A percentile compares a stretch with the other conserved stretches of the same genome.
Evolutionary conservation across 1,139 yeast genomes (phyloP).

Genomic region (Scheffersomyces illinoinensis): DNA sequence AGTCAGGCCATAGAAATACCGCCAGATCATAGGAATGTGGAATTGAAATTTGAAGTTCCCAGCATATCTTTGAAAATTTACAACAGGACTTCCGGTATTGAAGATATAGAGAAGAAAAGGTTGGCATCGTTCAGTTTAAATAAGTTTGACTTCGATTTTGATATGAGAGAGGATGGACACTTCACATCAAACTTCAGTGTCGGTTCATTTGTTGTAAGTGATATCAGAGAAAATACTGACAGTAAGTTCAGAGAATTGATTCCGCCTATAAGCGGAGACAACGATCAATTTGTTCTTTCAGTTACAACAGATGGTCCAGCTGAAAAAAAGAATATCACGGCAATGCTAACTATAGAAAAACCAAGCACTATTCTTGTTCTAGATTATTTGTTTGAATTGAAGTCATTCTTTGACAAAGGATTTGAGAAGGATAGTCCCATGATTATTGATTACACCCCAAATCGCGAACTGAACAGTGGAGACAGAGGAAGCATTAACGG

Average conservation of each 20-base stretch:
- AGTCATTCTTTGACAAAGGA: slow-evolving; percentile 57
- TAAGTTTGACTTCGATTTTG: slow-evolving; percentile 52
- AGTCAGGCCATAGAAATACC: slow-evolving; percentile 10
- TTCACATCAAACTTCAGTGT: slow-evolving; percentile 63
- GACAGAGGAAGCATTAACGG: slow-evolving; percentile 5
- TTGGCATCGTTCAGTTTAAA: slow-evolving; percentile 68
- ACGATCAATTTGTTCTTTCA: slow-evolving; percentile 71
- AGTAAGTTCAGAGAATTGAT: slow-evolving; percentile 80
- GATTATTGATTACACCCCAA: slow-evolving; percentile 17
- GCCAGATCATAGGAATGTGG: slow-evolving; percentile 40
- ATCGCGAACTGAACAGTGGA: slow-evolving; percentile 8
- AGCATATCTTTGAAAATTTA: slow-evolving; percentile 64
- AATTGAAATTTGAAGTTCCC: slow-evolving; percentile 59
- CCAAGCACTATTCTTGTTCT: slow-evolving; percentile 82
- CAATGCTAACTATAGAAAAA: slow-evolving; percentile 69
- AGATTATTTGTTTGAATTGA: slow-evolving; percentile 80
- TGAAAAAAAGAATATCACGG: slow-evolving; percentile 45
- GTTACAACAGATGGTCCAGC: slow-evolving; percentile 43
- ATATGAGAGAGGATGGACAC: slow-evolving; percentile 55
- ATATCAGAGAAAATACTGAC: slow-evolving; percentile 59
- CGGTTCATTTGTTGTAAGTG: slow-evolving; percentile 76
- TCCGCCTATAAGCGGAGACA: slow-evolving; percentile 64
- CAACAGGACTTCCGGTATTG: slow-evolving; percentile 50
- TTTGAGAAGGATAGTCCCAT: slow-evolving; percentile 20
- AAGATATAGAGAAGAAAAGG: slow-evolving; percentile 39